Evolutionary conservation across 495 filamentous ascomycete genomes (phyloP).

Genomic region (Xylaria grammica): DNA sequence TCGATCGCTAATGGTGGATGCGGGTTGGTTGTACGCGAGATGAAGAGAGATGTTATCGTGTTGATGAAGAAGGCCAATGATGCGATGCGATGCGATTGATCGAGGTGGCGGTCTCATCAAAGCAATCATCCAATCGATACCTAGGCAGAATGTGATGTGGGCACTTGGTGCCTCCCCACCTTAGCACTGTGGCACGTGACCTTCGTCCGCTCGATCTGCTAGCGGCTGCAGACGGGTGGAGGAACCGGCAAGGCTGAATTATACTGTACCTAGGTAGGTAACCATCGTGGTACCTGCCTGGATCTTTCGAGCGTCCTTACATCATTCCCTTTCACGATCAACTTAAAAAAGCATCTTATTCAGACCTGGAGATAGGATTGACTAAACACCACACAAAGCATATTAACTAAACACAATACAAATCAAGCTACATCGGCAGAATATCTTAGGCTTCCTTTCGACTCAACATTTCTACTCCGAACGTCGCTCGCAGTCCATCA

Average conservation of each 20-base stretch:
- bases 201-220: background rate
- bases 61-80: background rate
- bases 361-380: background rate
- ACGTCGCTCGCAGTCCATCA: background rate
- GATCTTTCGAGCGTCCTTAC: background rate
- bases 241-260: slow-evolving; percentile 19
- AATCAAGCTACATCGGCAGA: background rate
- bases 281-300: background rate
- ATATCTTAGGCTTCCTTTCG: background rate
- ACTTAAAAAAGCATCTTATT: background rate
- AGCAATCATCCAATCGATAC: no score
- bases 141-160: background rate
- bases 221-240: slow-evolving; percentile 22
- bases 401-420: background rate
- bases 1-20: background rate
- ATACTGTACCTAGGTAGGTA: background rate
- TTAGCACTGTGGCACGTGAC: slow-evolving; percentile 11
- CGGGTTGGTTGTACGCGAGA: background rate
- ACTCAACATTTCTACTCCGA: background rate
- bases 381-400: background rate
- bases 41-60: background rate
- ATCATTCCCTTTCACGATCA: slow-evolving; percentile 7
- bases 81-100: background rate
- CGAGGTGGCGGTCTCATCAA: background rate
- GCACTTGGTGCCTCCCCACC: slow-evolving; percentile 1